Evolutionary conservation across 257 asterid genomes (phyloP), one percentile per base, ranked within the genome.

Genomic region (Solanum dulcamara): DNA sequence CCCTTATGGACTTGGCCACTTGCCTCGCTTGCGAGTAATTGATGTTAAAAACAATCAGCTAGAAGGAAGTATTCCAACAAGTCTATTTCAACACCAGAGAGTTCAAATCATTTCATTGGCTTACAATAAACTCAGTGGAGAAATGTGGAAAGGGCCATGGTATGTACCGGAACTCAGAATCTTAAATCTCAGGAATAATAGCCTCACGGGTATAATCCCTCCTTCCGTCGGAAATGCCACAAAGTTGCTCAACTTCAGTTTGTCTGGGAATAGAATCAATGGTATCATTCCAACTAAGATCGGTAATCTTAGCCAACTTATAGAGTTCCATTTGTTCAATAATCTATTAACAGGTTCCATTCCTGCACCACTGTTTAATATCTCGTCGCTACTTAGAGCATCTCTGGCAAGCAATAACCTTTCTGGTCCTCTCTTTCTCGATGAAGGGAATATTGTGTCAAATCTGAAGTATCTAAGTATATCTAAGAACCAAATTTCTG

Each of bases 271-370:
- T 26, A 68, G 33, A 33, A 18, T 87, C 6, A 11, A 6, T 6
- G 85, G 89, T 6, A 66, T 38, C 44, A 80, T 87, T 81, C 89
- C 89, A 33, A 64, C 32, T 12, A 75, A 84, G 42, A 87, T 67
- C 13, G 75, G 83, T 3, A 62, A 79, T 53, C 83, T 87, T 2
- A 51, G 35, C 35, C 72, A 64, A 3, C 55, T 83, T 46, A 80
- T 26, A 50, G 6, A 0, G 14, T 38, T 88, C 13, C n/a, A 7
- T 7, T 20, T 81, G n/a, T 2, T 10, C 10, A 10, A 48, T 24
- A 91, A 91, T 44, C 66, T 75, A n/a, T 80, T 91, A 46, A 53
- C 83, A 38, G 93, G 94, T 8, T 17, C 53, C 2, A 86, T 89
- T 48, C 94, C 90, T 0, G 13, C 68, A 2, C 14, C 87, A 35